phyloP scores from a whole-genome alignment of 768 basidiomycete genomes.

The Lepiota brunneoincarnata region DNA sequence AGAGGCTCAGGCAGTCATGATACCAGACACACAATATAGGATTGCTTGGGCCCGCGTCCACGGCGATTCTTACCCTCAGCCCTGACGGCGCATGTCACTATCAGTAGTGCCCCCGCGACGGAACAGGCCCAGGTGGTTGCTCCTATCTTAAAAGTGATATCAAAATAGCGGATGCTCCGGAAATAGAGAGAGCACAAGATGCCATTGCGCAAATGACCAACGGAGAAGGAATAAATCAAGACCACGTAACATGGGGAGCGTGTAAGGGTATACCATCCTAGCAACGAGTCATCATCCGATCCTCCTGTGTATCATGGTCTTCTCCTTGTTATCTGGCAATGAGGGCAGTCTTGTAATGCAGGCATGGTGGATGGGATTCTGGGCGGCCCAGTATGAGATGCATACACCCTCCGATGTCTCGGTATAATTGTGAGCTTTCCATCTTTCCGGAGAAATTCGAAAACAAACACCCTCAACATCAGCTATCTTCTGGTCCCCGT shows the following conservation, averaged over 20 bases:
- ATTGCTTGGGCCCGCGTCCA: too few species aligned
- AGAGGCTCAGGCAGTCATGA: background rate
- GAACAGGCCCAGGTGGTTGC: too few species aligned
- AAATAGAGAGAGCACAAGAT: too few species aligned
- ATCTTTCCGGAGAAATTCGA: slow-evolving; percentile 2
- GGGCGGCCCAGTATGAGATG: slow-evolving; percentile 42
- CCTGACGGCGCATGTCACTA: too few species aligned
- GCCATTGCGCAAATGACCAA: background rate
- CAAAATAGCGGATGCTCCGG: too few species aligned
- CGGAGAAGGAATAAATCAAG: background rate
- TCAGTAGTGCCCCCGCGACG: too few species aligned
- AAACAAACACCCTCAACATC: background rate
- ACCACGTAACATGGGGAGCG: background rate
- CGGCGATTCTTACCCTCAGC: too few species aligned
- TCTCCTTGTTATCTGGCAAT: slow-evolving; percentile 21
- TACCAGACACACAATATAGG: background rate
- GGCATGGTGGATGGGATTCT: slow-evolving; percentile 44
- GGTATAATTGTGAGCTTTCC: slow-evolving; percentile 32
- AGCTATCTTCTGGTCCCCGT: slow-evolving; percentile 13
- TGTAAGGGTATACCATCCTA: background rate
- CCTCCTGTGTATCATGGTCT: slow-evolving; percentile 19
- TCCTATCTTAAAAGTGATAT: too few species aligned
- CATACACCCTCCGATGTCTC: slow-evolving; percentile 28
- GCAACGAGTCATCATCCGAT: slow-evolving; percentile 14
- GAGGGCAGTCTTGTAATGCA: slow-evolving; percentile 21